Conservation (phyloP, 768 basidiomycete species). For the Coprinopsis sp. region DNA sequence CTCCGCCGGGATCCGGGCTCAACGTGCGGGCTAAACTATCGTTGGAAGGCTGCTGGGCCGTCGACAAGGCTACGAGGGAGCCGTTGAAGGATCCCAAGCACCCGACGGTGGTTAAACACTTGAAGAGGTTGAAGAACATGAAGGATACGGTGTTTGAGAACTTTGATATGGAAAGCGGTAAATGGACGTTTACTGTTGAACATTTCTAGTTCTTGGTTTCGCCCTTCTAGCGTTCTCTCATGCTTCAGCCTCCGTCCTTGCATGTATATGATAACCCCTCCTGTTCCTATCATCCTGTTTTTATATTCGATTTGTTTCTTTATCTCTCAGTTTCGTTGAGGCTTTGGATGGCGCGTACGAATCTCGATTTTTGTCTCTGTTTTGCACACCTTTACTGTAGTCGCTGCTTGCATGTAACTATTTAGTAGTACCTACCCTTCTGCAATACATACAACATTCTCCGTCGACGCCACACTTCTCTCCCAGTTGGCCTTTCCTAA, state of each 20-base stretch:
- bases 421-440: too few relatives aligned
- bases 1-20: conserved; percentile 76
- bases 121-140: conserved; percentile 81
- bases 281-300: conserved; percentile 7
- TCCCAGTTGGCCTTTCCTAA: too few relatives aligned
- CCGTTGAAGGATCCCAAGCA: conserved; percentile 80
- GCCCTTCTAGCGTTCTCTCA: conserved; percentile 4
- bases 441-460: too few relatives aligned
- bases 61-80: conserved; percentile 87
- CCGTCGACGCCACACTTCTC: too few relatives aligned
- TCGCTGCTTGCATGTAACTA: too few relatives aligned
- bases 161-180: conserved; percentile 77
- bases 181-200: conserved; percentile 91
- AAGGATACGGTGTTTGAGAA: conserved; percentile 79
- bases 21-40: conserved; percentile 82
- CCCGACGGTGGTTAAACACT: conserved; percentile 61
- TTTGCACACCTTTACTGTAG: too few relatives aligned
- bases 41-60: conserved; percentile 79
- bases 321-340: conserved; percentile 1
- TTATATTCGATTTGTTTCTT: background rate
- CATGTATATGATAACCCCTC: too few relatives aligned
- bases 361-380: too few relatives aligned
- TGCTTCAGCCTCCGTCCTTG: conserved; percentile 5
- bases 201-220: conserved; percentile 67
- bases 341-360: too few relatives aligned